Evolutionary conservation across 192 early-diverging fungal genomes (phyloP).

Genomic region (Backusella luteola): DNA sequence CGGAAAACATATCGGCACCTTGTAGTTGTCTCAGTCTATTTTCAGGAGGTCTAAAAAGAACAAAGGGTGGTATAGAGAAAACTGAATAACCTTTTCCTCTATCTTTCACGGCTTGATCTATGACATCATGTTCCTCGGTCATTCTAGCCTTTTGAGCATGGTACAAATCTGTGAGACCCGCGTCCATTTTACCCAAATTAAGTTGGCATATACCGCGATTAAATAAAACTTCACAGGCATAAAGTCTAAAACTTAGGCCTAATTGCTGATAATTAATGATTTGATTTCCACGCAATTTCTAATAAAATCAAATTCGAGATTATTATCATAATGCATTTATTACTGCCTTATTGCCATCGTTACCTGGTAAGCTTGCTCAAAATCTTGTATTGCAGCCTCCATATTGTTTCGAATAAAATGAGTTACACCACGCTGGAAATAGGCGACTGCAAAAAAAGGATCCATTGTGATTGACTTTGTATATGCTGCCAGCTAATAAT

Average conservation of each 20-base stretch:
- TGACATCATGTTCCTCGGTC: constrained; percentile 66
- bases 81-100: constrained; percentile 64
- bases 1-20: constrained; percentile 64
- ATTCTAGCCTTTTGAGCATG: constrained; percentile 57
- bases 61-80: constrained; percentile 73
- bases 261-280: constrained; percentile 95
- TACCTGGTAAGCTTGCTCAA: constrained; percentile 76
- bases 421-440: constrained; percentile 88
- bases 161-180: constrained; percentile 72
- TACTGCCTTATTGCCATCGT: not conserved
- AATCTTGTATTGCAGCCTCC: constrained; percentile 71
- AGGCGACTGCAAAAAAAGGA: constrained; percentile 86
- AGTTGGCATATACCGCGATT: constrained; percentile 85
- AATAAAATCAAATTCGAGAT: constrained; percentile 13
- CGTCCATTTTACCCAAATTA: constrained; percentile 67
- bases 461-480: constrained; percentile 74
- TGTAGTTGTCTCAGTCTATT: constrained; percentile 58
- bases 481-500: constrained; percentile 72
- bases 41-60: constrained; percentile 80
- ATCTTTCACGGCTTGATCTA: constrained; percentile 62
- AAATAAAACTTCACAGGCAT: constrained; percentile 86
- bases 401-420: constrained; percentile 73
- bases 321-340: not conserved
- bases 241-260: constrained; percentile 87
- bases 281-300: constrained; percentile 78